A percentile compares a stretch with the other conserved stretches of the same genome.
phyloP scores from a whole-genome alignment of 106 monocot species.

The Platanthera guangdongensis region DNA sequence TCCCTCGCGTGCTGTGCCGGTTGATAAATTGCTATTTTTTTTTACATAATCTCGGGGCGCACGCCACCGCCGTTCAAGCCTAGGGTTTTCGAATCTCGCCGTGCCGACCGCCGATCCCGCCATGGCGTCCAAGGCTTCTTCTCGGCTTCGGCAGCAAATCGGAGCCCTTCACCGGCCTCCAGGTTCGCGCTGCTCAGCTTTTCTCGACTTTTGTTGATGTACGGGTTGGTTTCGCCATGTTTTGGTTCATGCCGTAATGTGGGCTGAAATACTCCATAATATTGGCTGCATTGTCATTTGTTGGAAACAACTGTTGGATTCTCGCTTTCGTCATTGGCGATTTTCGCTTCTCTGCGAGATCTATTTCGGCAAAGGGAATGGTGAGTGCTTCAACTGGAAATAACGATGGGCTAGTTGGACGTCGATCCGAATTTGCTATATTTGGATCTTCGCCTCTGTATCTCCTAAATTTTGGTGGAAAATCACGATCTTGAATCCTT shows the following conservation, averaged over 20 bases:
- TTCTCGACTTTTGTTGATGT: background rate
- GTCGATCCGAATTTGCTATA: background rate
- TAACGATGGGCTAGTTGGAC: background rate
- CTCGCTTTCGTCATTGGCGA: background rate
- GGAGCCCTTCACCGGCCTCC: conserved; percentile 7
- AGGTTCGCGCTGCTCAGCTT: conserved; percentile 6
- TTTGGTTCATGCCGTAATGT: conserved; percentile 1
- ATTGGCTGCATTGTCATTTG: background rate
- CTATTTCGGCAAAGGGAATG: background rate
- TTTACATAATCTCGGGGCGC: conserved; percentile 2
- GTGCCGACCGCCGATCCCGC: too few species aligned
- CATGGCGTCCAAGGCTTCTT: conserved; percentile 13
- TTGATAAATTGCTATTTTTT: background rate
- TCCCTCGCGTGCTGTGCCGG: background rate
- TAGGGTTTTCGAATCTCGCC: conserved; percentile 2
- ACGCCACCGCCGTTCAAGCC: background rate
- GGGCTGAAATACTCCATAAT: background rate
- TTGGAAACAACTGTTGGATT: background rate
- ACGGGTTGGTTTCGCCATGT: background rate
- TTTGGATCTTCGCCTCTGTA: background rate
- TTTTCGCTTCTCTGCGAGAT: background rate
- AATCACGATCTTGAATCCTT: background rate
- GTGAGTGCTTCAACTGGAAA: background rate
- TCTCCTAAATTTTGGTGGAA: background rate
- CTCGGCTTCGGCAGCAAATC: conserved; percentile 29